phyloP scores from a whole-genome alignment of 2,329 filamentous ascomycete species.

The Ophiostoma perfectum region DNA sequence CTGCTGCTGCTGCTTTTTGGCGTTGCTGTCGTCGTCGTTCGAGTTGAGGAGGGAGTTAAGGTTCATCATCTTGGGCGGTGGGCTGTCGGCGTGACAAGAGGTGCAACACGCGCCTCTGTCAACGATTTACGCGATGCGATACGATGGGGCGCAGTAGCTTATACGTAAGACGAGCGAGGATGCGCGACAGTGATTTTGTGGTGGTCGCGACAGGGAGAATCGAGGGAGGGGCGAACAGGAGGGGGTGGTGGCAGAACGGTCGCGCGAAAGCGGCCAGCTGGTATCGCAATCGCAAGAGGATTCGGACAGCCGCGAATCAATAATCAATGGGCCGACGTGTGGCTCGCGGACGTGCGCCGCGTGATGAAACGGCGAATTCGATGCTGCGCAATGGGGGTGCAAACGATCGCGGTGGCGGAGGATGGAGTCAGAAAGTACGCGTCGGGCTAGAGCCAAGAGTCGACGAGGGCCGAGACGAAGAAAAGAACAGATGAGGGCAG shows the following conservation, averaged over 20 bases:
- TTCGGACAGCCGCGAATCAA: neutral
- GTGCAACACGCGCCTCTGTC: constrained; percentile 8
- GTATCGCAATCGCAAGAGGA: neutral
- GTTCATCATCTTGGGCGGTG: constrained; percentile 41
- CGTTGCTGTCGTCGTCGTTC: constrained; percentile 38
- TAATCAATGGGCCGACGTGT: neutral
- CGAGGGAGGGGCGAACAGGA: constrained; percentile 2
- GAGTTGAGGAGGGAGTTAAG: constrained; percentile 51
- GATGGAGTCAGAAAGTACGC: neutral
- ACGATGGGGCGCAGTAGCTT: neutral
- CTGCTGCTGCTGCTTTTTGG: constrained; percentile 28
- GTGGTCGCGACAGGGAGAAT: neutral
- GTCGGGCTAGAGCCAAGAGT: neutral
- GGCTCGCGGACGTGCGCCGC: neutral
- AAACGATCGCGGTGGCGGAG: neutral
- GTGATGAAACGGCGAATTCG: neutral
- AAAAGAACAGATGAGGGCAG: neutral
- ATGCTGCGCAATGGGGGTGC: neutral
- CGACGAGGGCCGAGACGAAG: neutral
- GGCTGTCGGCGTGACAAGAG: constrained; percentile 1
- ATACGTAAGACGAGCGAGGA: neutral
- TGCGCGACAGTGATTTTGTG: neutral
- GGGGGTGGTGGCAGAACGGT: neutral
- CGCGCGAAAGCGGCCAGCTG: neutral
- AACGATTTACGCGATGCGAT: constrained; percentile 6